Evolutionary conservation across 495 filamentous ascomycete genomes (phyloP).

Genomic region (Schizothecium vesticola): DNA sequence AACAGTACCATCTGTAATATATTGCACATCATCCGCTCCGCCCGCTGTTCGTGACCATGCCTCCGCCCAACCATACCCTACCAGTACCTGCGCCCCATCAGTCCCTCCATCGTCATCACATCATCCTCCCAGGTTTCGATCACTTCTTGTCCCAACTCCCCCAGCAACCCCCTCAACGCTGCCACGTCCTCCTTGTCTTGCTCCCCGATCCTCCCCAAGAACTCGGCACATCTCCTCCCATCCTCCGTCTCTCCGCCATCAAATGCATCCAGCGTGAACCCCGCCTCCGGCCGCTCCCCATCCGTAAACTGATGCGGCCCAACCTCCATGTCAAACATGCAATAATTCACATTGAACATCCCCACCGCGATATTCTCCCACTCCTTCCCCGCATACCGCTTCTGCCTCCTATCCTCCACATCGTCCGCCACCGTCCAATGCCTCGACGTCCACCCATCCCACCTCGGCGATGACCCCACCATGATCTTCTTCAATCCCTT

Average conservation of each 20-base stretch:
- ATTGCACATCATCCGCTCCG: not conserved
- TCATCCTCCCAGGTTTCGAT: not conserved
- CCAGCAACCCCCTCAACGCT: not conserved
- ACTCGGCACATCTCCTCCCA: not conserved
- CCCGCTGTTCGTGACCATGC: too few relatives aligned
- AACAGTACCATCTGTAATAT: not conserved
- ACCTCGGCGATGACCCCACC: not conserved
- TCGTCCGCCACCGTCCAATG: not conserved
- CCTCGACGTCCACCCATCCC: not conserved
- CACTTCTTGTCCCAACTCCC: not conserved
- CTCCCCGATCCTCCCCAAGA: not conserved
- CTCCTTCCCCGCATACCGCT: not conserved
- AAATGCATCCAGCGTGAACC: not conserved
- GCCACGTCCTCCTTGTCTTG: not conserved
- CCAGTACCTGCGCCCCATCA: not conserved
- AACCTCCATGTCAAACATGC: not conserved
- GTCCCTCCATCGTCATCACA: not conserved
- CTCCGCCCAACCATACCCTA: too few relatives aligned
- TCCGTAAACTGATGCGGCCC: not conserved
- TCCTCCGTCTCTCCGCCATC: not conserved
- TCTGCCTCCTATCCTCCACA: not conserved
- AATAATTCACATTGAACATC: not conserved
- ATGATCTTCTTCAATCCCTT: not conserved
- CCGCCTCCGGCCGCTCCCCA: not conserved
- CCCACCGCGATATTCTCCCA: not conserved